Base-by-base conservation (phyloP, 805 yeast species). In the Starmerella tilneyi region DNA sequence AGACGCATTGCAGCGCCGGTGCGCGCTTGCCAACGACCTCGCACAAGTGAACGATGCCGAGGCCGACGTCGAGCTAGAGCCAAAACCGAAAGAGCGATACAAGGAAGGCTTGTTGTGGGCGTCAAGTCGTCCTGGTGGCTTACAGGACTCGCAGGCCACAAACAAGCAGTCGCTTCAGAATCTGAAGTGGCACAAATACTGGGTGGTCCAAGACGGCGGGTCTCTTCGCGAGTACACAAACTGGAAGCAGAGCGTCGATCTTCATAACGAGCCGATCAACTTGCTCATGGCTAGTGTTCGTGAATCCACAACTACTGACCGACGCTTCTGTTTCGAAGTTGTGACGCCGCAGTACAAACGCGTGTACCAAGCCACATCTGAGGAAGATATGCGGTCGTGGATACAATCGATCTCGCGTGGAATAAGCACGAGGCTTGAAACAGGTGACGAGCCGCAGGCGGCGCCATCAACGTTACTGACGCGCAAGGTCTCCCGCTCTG, bases 141-240 rank as follows among this genome's bases (percentile, higher is more conserved):
- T 58, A 15, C 54, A 45, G 47, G 57, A 43, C 60, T 60, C 45
- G 28, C 51, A 44, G 30, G 17, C 35, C 16, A 24, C 41, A 5
- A 49, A 44, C 21, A 44, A 49, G 35, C 51, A 41, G 27, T 22
- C 42, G 15, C 60, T 49, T 24, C 66, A 26, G 45, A 63, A 60
- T 43, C 50, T 63, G 16, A 67, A 67, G 3, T 86, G 95, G 96
- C 94, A 84, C 60, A 84, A 84, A 56, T 86, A 81, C 59, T 83
- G 94, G 88, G 82, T 85, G 0, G 83, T 78, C 0, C 66, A 84
- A 41, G 71, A 74, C 12, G 74, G 76, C n/a, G 86, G 89, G 2
- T 72, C 70, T 47, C 64, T 85, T 33, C 68, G 70, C 35, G 92
- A 84, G 57, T 84, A 74, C 58, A 71, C 80, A 36, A 86, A 84